A percentile compares a stretch with the other conserved stretches of the same genome.
Conservation (phyloP, 352 stramenopile genomes). For the Globisporangium nodosum region DNA sequence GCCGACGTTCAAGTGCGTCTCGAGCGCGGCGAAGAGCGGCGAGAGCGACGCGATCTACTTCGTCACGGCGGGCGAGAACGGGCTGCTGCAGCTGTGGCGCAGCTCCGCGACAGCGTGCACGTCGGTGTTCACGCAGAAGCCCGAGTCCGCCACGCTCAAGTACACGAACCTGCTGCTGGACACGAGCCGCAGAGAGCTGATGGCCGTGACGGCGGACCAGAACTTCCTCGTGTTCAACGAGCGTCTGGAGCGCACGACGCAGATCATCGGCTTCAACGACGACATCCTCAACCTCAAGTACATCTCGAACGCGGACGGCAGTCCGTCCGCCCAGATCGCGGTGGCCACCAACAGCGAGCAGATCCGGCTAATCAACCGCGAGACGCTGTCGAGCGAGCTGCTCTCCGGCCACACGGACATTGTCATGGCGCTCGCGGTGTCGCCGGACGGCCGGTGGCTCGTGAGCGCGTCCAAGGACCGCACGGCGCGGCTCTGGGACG, state of each 20-base stretch:
- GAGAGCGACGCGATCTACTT: constrained; percentile 78
- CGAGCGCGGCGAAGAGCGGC: constrained; percentile 20
- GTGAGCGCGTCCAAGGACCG: constrained; percentile 95
- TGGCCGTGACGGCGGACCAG: constrained; percentile 80
- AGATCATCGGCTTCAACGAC: constrained; percentile 94
- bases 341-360: constrained; percentile 96
- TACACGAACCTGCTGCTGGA: constrained; percentile 60
- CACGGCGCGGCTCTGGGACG: constrained; percentile 90
- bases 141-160: constrained; percentile 39
- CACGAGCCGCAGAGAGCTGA: constrained; percentile 44
- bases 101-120: constrained; percentile 29
- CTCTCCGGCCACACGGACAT: constrained; percentile 97
- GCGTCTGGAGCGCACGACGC: constrained; percentile 51
- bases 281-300: constrained; percentile 98
- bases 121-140: constrained; percentile 38
- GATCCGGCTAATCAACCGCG: constrained; percentile 92
- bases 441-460: constrained; percentile 82
- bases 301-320: constrained; percentile 66
- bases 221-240: constrained; percentile 85
- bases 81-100: constrained; percentile 78
- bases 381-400: constrained; percentile 91
- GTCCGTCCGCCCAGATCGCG: constrained; percentile 71
- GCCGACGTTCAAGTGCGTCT: constrained; percentile 43
- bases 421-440: constrained; percentile 94
- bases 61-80: constrained; percentile 91